Conservation (phyloP, 75 land plant genomes). For the Azolla pinnata region DNA sequence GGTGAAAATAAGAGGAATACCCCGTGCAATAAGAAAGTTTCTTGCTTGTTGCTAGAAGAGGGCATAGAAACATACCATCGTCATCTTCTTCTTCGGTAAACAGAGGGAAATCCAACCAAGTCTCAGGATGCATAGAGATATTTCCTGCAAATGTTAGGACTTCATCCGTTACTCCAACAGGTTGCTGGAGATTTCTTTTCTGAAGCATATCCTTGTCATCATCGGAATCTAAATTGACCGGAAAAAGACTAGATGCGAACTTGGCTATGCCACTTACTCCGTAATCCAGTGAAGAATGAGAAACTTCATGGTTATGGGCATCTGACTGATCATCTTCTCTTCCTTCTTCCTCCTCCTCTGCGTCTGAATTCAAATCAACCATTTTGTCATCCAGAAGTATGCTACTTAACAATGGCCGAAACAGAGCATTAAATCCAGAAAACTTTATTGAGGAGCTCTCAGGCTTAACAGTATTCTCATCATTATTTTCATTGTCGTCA, state of each 20-base stretch:
- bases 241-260: conserved; percentile 51
- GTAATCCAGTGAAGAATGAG: neutral
- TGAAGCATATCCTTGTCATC: conserved; percentile 16
- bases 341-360: neutral
- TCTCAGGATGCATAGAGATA: conserved; percentile 88
- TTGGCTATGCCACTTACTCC: conserved; percentile 46
- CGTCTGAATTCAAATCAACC: neutral
- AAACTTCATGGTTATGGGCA: neutral
- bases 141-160: conserved; percentile 85
- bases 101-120: conserved; percentile 90
- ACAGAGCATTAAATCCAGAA: neutral
- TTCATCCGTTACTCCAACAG: conserved; percentile 78
- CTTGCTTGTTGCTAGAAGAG: too few species aligned
- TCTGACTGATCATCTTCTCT: neutral
- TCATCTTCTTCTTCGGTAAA: conserved; percentile 60
- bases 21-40: too few species aligned
- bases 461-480: neutral
- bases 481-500: neutral
- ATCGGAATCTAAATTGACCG: conserved; percentile 16
- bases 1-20: too few species aligned
- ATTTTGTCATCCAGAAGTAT: conserved; percentile 1
- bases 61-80: conserved; percentile 53
- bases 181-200: conserved; percentile 11
- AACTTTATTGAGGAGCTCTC: neutral
- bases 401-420: neutral